These are phyloP conservation scores for Cicer pinnatifidum DNA, from an alignment of 306 rosid genomes.

Conservation along the genomic window DNA sequence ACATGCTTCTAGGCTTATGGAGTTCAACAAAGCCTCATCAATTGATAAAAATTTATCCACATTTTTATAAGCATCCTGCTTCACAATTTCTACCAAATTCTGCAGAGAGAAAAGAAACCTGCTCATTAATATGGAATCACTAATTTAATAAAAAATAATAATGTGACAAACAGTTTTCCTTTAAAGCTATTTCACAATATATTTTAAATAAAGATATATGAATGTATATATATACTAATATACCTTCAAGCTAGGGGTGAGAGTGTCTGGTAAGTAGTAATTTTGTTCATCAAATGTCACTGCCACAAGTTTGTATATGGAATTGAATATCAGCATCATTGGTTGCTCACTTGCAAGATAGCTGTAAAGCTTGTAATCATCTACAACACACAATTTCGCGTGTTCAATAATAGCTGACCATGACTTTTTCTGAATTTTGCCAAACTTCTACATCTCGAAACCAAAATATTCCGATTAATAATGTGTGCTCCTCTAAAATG, in stretches of 20 bases:
- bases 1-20: slow-evolving; percentile 35
- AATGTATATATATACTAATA: not conserved
- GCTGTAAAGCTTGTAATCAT: slow-evolving; percentile 46
- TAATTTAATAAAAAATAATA: slow-evolving; percentile 17
- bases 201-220: not conserved
- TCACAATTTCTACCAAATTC: slow-evolving; percentile 49
- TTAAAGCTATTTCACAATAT: not conserved
- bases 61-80: slow-evolving; percentile 53
- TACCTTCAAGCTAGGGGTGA: slow-evolving; percentile 45
- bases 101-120: slow-evolving; percentile 40
- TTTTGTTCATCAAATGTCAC: slow-evolving; percentile 46
- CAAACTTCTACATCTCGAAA: slow-evolving; percentile 56
- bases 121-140: slow-evolving; percentile 12
- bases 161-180: not conserved
- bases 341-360: slow-evolving; percentile 34
- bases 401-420: slow-evolving; percentile 59
- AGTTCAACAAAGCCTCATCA: slow-evolving; percentile 37
- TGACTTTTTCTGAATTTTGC: slow-evolving; percentile 40
- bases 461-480: slow-evolving; percentile 22
- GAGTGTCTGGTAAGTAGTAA: slow-evolving; percentile 41
- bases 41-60: slow-evolving; percentile 29
- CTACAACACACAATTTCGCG: slow-evolving; percentile 52
- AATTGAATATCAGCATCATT: slow-evolving; percentile 50
- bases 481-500: not conserved
- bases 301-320: slow-evolving; percentile 56